Conservation (phyloP, 345 rosid genomes). For the Salix exigua region DNA sequence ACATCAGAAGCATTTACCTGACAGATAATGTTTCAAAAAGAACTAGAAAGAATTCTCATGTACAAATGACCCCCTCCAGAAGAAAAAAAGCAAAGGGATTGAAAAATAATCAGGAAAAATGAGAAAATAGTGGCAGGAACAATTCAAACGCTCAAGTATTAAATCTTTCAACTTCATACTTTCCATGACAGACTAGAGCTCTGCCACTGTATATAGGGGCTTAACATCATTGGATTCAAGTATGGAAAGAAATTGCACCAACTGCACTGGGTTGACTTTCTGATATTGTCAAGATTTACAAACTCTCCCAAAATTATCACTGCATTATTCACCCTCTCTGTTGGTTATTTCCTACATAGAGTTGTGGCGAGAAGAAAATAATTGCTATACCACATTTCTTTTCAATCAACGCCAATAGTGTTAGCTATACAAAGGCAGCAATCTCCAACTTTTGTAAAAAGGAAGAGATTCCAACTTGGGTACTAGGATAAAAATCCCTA, state of each 20-base stretch:
- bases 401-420: neutral
- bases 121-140: neutral
- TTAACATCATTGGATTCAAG: neutral
- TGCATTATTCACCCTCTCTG: neutral
- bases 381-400: neutral
- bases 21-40: neutral
- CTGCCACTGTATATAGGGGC: neutral
- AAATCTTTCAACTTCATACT: neutral
- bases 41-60: neutral
- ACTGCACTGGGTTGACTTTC: neutral
- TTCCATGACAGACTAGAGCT: neutral
- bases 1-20: slow-evolving; percentile 99
- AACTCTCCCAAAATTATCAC: neutral
- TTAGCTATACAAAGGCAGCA: neutral
- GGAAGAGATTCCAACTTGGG: neutral
- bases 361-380: neutral
- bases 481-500: neutral
- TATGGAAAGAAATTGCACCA: neutral
- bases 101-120: neutral
- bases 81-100: neutral
- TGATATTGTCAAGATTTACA: neutral
- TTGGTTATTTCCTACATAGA: neutral
- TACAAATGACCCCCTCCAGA: neutral
- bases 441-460: neutral
- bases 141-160: neutral